Base-by-base conservation (phyloP, 805 yeast species). In the Ogataea paraovalis region DNA sequence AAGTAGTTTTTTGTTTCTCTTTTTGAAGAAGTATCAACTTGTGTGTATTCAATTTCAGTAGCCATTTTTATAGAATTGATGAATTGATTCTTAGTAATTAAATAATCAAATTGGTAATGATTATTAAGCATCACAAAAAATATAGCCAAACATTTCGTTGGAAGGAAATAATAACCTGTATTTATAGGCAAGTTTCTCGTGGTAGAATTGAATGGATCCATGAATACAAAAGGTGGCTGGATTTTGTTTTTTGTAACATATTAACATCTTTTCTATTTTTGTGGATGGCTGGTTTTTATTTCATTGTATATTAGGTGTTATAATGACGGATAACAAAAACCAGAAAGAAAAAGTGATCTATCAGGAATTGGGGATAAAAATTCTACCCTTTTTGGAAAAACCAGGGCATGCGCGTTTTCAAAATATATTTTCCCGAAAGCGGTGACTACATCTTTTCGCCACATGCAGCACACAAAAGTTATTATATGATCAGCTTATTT, bases 1-100 rank as follows among this genome's bases (percentile, higher is more conserved):
- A 58, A 46, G 44, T 61, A 56, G 10, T 36, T 23, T 7, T 41
- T 42, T 21, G 54, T 55, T 19, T 49, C 53, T 21, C 25, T 54
- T 7, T n/a, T 22, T 22, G 52, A 25, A 2, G 50, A 19, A 9
- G 56, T 45, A 37, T 55, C 51, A 33, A 60, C 48, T 14, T 16
- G 19, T 4, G 12, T 18, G 38, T 34, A 34, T 33, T 21, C 8
- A 22, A 43, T 45, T 22, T 32, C 20, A 4, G 38, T 34, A 34
- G 38, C 4, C 38, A 16, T 34, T 13, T 34, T 18, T 6, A 6
- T 5, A 18, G 4, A 10, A 10, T n/a, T n/a, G n/a, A n/a, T n/a
- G n/a, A n/a, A n/a, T n/a, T n/a, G n/a, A n/a, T n/a, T n/a, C n/a
- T n/a, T n/a, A n/a, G n/a, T n/a, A 30, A 30, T 30, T 10, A 30